A percentile compares a stretch with the other conserved stretches of the same genome.
Conservation (phyloP, 2,329 filamentous ascomycete species). For the Ophiostoma ulmi region DNA sequence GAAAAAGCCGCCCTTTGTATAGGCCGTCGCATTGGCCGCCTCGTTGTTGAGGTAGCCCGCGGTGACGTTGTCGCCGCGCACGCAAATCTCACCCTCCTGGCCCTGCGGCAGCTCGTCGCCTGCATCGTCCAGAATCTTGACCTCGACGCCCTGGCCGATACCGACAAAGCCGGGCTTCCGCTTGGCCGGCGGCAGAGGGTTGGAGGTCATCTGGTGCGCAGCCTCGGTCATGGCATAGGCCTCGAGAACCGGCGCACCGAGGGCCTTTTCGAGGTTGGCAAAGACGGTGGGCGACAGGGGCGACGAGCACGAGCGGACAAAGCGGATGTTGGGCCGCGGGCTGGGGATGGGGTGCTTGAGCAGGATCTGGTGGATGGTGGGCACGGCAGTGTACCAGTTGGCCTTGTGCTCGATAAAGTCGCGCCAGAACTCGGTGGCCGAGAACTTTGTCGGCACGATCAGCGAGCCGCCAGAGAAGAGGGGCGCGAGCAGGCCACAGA, state of each 20-base stretch:
- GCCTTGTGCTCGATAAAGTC: constrained; percentile 69
- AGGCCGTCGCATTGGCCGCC: constrained; percentile 67
- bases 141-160: constrained; percentile 74
- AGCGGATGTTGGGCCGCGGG: constrained; percentile 68
- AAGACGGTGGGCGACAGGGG: constrained; percentile 78
- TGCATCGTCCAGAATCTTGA: constrained; percentile 67
- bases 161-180: constrained; percentile 79
- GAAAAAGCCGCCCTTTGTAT: constrained; percentile 74
- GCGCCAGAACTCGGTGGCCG: constrained; percentile 74
- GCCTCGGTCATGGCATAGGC: constrained; percentile 93
- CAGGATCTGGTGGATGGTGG: constrained; percentile 85
- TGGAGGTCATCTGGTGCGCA: constrained; percentile 78
- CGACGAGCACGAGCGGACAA: constrained; percentile 83
- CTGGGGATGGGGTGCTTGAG: constrained; percentile 66
- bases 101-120: constrained; percentile 66
- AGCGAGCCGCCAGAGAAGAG: constrained; percentile 72
- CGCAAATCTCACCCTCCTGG: constrained; percentile 74
- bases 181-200: constrained; percentile 63
- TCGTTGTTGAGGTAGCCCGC: constrained; percentile 81
- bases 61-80: constrained; percentile 76
- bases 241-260: constrained; percentile 76
- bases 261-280: constrained; percentile 68
- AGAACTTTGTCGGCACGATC: constrained; percentile 73
- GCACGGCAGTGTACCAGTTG: constrained; percentile 92
- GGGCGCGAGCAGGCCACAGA: constrained; percentile 75